These are phyloP conservation scores for Marchantia polymorpha DNA, from an alignment of 225 moss, liverwort and hornwort genomes.

Conservation along the genomic window DNA sequence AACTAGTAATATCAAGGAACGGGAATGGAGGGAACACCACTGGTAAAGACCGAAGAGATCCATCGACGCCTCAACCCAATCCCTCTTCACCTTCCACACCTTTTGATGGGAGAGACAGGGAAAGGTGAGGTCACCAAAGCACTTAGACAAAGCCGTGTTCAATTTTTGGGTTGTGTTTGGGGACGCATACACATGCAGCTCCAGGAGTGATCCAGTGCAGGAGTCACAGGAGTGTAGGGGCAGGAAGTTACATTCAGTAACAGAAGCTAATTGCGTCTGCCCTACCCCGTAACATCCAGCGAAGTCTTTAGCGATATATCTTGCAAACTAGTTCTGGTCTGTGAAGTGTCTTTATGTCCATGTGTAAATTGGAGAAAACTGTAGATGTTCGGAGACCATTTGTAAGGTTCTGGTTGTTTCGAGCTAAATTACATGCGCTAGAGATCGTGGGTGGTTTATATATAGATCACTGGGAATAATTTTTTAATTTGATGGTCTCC, in stretches of 20 bases:
- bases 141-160: background rate
- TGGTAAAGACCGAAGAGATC: conserved; percentile 42
- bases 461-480: conserved; percentile 17
- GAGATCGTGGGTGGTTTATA: background rate
- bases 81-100: conserved; percentile 21
- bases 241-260: background rate
- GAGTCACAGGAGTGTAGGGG: background rate
- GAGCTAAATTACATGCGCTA: conserved; percentile 3
- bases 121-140: conserved; percentile 24
- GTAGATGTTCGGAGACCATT: conserved; percentile 14
- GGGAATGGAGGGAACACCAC: conserved; percentile 22
- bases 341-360: background rate
- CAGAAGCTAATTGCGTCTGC: background rate
- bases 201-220: background rate
- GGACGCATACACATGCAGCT: background rate
- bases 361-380: conserved; percentile 15
- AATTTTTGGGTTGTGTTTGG: conserved; percentile 5
- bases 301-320: background rate
- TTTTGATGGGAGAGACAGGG: conserved; percentile 36
- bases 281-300: background rate
- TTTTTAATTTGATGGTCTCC: conserved; percentile 1
- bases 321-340: background rate
- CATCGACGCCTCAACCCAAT: conserved; percentile 25
- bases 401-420: background rate
- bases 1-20: conserved; percentile 44